Evolutionary conservation across 2,329 filamentous ascomycete genomes (phyloP).

Genomic region (Cadophora malorum): DNA sequence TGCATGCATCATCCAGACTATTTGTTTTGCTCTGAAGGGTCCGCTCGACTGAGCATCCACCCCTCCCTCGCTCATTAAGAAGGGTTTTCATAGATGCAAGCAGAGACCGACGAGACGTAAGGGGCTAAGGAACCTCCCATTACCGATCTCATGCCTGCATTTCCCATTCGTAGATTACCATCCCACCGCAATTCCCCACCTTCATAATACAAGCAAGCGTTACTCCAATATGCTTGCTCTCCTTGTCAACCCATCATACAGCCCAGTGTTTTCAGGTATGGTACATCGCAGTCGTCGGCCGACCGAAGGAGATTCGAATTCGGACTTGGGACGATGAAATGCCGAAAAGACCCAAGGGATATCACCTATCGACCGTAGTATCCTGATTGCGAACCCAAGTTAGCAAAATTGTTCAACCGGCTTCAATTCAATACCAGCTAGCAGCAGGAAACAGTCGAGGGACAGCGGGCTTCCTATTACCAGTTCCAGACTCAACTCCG

Average conservation of each 20-base stretch:
- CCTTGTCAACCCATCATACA: not conserved
- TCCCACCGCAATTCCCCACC: not conserved
- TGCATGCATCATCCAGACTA: not conserved
- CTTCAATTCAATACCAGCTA: conserved; percentile 25
- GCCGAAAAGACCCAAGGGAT: not conserved
- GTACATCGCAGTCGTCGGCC: not conserved
- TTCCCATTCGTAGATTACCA: not conserved
- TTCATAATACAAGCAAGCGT: not conserved
- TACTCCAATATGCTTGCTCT: not conserved
- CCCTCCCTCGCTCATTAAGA: not conserved
- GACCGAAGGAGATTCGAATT: not conserved
- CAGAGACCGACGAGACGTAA: not conserved
- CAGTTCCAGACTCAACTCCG: conserved; percentile 26
- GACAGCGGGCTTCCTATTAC: conserved; percentile 28
- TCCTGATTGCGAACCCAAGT: conserved; percentile 26
- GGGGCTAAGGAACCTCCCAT: not conserved
- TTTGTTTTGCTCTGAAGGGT: not conserved
- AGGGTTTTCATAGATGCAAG: not conserved
- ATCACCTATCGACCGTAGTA: conserved; percentile 30
- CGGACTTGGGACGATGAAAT: not conserved
- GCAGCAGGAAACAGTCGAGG: conserved; percentile 27
- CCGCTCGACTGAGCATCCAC: not conserved
- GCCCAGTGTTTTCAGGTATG: not conserved
- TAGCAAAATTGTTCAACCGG: conserved; percentile 21
- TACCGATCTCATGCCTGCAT: not conserved